Conservation (phyloP, 148 eudicot genomes). For the Talinum fruticosum region DNA sequence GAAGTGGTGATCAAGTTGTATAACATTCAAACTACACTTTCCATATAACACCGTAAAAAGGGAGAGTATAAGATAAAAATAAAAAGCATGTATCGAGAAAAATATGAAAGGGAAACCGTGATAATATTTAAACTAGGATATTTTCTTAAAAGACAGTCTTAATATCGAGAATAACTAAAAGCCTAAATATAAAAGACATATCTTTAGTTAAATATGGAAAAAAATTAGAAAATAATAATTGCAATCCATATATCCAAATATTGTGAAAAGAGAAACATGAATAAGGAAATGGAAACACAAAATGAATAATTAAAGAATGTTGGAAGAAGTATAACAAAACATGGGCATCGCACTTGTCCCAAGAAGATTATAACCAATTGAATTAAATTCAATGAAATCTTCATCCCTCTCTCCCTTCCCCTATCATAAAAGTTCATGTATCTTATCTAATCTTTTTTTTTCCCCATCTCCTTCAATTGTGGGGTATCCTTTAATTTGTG, state of each 20-base stretch:
- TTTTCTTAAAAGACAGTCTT: too few relatives aligned
- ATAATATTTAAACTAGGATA: too few relatives aligned
- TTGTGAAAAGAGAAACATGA: neutral
- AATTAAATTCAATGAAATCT: neutral
- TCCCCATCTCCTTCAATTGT: neutral
- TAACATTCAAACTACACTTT: too few relatives aligned
- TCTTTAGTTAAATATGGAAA: too few relatives aligned
- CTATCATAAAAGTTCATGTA: neutral
- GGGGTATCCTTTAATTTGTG: neutral
- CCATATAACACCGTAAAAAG: too few relatives aligned
- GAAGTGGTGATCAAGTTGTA: too few relatives aligned
- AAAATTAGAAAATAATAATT: too few relatives aligned
- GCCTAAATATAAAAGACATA: too few relatives aligned
- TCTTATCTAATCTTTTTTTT: neutral
- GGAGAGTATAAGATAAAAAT: too few relatives aligned
- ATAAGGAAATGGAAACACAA: neutral
- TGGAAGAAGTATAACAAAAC: neutral
- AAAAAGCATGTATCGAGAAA: too few relatives aligned
- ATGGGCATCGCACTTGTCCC: neutral
- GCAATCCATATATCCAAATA: neutral
- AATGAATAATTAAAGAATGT: neutral
- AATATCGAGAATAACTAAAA: too few relatives aligned
- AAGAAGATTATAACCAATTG: slow-evolving; percentile 6
- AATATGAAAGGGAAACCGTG: too few relatives aligned
- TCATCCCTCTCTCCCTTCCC: neutral